Base-by-base conservation (phyloP, 345 rosid genomes). In the Lepidium didymum region DNA sequence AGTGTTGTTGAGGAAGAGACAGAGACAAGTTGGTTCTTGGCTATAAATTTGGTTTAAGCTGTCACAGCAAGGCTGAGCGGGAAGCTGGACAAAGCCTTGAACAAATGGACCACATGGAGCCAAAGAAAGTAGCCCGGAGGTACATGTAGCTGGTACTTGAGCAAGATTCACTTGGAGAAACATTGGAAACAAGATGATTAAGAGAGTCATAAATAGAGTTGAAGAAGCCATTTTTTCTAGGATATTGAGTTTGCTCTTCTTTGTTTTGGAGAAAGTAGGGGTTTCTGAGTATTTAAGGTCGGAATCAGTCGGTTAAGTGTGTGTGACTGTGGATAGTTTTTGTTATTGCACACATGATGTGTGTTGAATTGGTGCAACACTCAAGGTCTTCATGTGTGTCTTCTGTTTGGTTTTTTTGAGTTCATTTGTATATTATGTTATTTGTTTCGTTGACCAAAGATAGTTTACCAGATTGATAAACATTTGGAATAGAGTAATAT, bases 101-200 rank as follows among this genome's bases (percentile, higher is more conserved):
- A 86, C 87, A 50, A 78, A 92, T 2, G 97, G 84, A 13, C 85
- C 86, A 69, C 97, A 92, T 1, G 91, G 84, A 59, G 79, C 69
- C 49, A 92, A 73, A 5, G 85, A 79, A 21, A 88, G 78, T 43
- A 90, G 82, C 51, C 64, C 75, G 1, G 93, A 76, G 18, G 79
- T 64, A 77, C 98, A 92, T 18, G 86, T 76, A 35, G 56, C 49
- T 4, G 82, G 75, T 27, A 46, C 81, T 63, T 82, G 91, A 29
- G 87, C 75, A 19, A 74, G 54, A 56, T 72, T 53, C 13, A 60
- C 18, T 34, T 27, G 67, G 15, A 43, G 25, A 64, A 52, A 73
- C 4, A 41, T 19, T 33, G 75, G 69, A 34, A 70, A 75, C 51
- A 67, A 56, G 19, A 56, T 31, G 57, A 81, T 15, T 1, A 82